Conservation (phyloP, 2,329 filamentous ascomycete species). For the Ascochyta pisi region DNA sequence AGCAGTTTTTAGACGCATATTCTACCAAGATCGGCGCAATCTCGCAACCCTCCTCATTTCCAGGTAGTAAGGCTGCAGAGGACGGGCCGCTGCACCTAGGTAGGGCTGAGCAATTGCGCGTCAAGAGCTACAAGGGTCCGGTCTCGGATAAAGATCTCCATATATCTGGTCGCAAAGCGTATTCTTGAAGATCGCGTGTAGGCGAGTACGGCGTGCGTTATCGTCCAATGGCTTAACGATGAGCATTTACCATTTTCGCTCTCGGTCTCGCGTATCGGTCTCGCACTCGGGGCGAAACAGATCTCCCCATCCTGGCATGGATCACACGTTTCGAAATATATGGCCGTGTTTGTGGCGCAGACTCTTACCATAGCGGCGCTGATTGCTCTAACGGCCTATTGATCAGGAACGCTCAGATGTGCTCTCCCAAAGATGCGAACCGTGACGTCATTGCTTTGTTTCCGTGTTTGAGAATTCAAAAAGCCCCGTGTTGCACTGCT, state of each 20-base stretch:
- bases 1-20: background rate
- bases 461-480: too few species aligned
- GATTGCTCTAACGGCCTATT: too few species aligned
- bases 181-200: background rate
- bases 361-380: background rate
- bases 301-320: background rate
- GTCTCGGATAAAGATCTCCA: background rate
- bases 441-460: too few species aligned
- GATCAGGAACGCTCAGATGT: too few species aligned
- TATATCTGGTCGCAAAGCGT: background rate
- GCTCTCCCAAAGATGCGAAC: too few species aligned
- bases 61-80: background rate
- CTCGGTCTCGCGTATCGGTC: conserved; percentile 5
- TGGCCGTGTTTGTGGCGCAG: background rate
- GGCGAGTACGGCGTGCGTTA: background rate
- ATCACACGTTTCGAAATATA: background rate
- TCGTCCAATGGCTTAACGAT: background rate
- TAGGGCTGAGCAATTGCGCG: conserved; percentile 3
- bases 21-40: background rate
- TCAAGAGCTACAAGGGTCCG: conserved; percentile 4
- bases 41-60: background rate
- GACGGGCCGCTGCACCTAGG: background rate
- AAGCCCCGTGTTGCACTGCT: too few species aligned
- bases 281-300: background rate
- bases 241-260: background rate